Evolutionary conservation across 208 protist genomes (phyloP).

Genomic region (Trypanosoma caninum): DNA sequence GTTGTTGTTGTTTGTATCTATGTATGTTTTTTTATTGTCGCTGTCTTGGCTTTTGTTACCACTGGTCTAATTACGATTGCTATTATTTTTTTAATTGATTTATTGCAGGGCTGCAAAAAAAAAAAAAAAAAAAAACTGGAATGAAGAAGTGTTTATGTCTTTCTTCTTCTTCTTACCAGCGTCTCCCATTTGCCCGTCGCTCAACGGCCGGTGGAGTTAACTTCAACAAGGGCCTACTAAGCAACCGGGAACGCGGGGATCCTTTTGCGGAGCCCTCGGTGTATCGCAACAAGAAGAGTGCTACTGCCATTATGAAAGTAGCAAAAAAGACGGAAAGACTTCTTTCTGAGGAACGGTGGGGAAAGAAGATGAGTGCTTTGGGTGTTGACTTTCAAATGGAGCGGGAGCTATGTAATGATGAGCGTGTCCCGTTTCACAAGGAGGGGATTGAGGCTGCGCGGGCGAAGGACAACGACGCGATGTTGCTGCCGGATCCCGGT

Average conservation of each 20-base stretch:
- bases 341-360: constrained; percentile 35
- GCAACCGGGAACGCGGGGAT: constrained; percentile 50
- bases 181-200: constrained; percentile 29
- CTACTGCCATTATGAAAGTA: constrained; percentile 57
- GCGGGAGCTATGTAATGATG: constrained; percentile 34
- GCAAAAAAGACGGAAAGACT: constrained; percentile 38
- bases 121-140: no score
- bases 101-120: not conserved
- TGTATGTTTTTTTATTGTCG: not conserved
- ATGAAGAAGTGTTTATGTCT: constrained; percentile 15
- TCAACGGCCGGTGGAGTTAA: constrained; percentile 41
- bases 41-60: no score
- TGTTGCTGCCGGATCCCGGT: constrained; percentile 10
- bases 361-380: constrained; percentile 27
- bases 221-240: constrained; percentile 54
- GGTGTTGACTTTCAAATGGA: constrained; percentile 35
- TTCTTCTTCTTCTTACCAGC: constrained; percentile 11
- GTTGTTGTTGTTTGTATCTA: not conserved
- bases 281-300: constrained; percentile 61
- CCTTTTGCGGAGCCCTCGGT: constrained; percentile 67
- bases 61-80: no score
- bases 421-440: constrained; percentile 22
- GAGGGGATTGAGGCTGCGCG: constrained; percentile 34
- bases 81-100: constrained; percentile 17
- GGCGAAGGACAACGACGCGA: constrained; percentile 33